Conservation (phyloP, 2,329 filamentous ascomycete species). For the Colletotrichum lentis region DNA sequence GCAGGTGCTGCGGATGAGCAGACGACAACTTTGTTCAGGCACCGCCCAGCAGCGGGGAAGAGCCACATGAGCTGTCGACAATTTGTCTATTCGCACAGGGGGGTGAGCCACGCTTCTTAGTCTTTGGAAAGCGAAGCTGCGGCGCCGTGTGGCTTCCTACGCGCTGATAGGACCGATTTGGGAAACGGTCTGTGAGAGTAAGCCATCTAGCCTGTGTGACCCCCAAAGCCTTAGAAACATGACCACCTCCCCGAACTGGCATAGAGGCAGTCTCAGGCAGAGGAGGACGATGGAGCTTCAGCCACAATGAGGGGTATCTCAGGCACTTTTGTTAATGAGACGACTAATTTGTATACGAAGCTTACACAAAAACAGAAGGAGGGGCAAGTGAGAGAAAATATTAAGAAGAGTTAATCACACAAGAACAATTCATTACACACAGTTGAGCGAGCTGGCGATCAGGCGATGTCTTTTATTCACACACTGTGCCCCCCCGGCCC, state of each 20-base stretch:
- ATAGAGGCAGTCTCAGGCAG: conserved; percentile 1
- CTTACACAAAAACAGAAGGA: conserved; percentile 27
- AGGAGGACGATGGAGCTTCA: conserved; percentile 25
- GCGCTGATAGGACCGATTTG: background rate
- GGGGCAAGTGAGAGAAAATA: conserved; percentile 9
- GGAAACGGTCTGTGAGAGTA: background rate
- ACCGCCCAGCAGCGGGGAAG: conserved; percentile 26
- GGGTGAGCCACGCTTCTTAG: background rate
- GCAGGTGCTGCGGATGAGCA: conserved; percentile 31
- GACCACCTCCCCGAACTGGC: conserved; percentile 16
- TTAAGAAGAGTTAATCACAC: conserved; percentile 1
- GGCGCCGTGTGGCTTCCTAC: background rate
- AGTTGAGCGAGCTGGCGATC: background rate
- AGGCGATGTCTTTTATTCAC: background rate
- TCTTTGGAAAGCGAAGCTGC: background rate
- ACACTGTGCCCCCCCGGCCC: conserved; percentile 6
- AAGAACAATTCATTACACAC: background rate
- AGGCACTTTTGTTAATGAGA: conserved; percentile 26
- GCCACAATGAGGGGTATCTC: conserved; percentile 32
- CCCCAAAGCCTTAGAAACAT: background rate
- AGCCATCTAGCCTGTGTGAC: background rate
- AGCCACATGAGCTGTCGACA: background rate
- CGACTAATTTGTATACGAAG: conserved; percentile 21
- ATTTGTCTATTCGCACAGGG: background rate
- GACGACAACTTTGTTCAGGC: conserved; percentile 27